Evolutionary conservation across 2,329 filamentous ascomycete species (phyloP), one percentile per base, ranked within the genome.

Genomic region (Torrubiella hemipterigena): DNA sequence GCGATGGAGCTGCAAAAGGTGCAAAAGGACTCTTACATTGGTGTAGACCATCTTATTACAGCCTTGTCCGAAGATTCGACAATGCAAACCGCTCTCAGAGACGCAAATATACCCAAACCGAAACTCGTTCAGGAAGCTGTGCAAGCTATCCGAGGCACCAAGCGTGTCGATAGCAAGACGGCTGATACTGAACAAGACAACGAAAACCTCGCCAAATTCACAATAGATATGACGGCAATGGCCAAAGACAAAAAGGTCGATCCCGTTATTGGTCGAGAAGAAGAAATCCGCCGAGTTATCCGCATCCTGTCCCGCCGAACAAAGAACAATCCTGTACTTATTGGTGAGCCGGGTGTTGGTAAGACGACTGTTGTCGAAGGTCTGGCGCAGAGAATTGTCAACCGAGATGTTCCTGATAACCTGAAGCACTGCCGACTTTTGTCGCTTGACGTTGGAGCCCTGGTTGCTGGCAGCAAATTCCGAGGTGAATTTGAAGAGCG

Each of bases 301-400:
- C 78, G 89, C 35, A 96, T 96, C 41, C 65, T 96, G 39, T 93
- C 86, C 21, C 73, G 91, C 53, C 74, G 89, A 51, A 96, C 89
- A 39, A 96, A 96, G 72, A 96, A 98, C 68, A 98, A 98, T 58
- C 91, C 91, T 2, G 89, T 96, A 29, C 73, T 98, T 42, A 96
- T 98, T 42, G 91, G 91, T 63, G 87, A 96, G 52, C 89, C 91
- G 21, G 91, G 91, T 77, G 91, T 96, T 16, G 91, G 91, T 51
- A 98, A 98, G 67, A 98, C 91, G 5, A 95, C 91, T 5, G 87
- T 98, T 34, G 86, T 96, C 30, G 91, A 98, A 63, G 91, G 91
- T 47, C 69, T 98, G 36, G 91, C 91, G 18, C 84, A 87, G 54
- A 81, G 91, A 31, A 96, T 98, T 39, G 86, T 95, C 63, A 94